Conservation (phyloP, 2,329 filamentous ascomycete species). For the Alternaria infectoria region DNA sequence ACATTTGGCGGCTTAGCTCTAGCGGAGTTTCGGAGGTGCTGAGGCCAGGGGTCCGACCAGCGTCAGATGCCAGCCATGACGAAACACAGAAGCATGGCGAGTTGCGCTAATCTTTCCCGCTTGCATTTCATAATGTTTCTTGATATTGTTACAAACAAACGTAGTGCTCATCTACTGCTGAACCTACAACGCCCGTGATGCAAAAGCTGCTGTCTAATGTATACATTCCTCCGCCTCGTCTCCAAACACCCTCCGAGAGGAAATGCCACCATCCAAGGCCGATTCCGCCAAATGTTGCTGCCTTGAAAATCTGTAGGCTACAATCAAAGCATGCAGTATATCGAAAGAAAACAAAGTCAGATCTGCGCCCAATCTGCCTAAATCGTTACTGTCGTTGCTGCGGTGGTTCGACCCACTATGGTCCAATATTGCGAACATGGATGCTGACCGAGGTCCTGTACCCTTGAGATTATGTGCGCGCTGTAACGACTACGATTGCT, state of each 20-base stretch:
- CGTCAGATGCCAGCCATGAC: constrained; percentile 1
- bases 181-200: constrained; percentile 38
- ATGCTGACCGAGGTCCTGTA: not conserved
- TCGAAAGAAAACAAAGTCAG: constrained; percentile 6
- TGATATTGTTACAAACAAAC: constrained; percentile 22
- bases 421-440: not conserved
- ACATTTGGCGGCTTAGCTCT: constrained; percentile 13
- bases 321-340: constrained; percentile 1
- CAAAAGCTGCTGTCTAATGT: constrained; percentile 40
- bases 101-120: not conserved
- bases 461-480: not conserved
- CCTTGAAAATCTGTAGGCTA: not conserved
- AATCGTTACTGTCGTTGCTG: constrained; percentile 27
- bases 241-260: constrained; percentile 26
- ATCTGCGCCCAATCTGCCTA: constrained; percentile 6
- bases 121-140: constrained; percentile 1
- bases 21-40: constrained; percentile 24
- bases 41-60: constrained; percentile 7
- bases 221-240: constrained; percentile 29
- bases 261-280: constrained; percentile 16
- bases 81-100: not conserved
- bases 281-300: constrained; percentile 14
- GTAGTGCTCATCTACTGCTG: constrained; percentile 18
- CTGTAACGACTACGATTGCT: constrained; percentile 4
- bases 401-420: not conserved